Base-by-base conservation (phyloP, 257 asterid genomes). In the Jacaranda copaia region DNA sequence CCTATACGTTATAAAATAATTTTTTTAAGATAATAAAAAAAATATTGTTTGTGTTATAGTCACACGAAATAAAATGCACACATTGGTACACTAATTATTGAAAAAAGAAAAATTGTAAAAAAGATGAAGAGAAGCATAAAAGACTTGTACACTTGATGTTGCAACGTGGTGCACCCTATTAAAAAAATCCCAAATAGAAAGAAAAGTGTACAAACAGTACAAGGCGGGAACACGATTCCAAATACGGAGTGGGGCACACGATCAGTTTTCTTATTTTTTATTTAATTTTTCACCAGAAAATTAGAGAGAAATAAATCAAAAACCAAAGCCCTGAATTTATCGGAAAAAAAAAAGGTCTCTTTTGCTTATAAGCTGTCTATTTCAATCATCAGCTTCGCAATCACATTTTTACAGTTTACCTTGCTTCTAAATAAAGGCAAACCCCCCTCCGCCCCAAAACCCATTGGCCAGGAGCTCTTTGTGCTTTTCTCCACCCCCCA, bases 201-300 rank as follows among this genome's bases (percentile, higher is more conserved):
- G 8, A 57, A 38, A 77, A 71, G 43, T 60, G 6, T 64, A 62
- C 65, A 64, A 48, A 81, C 70, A 88, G 81, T 77, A 73, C 77
- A 83, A 77, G 91, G 96, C 96, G 94, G 94, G 94, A 89, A 90
- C 52, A 81, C 81, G 65, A 81, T 84, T 87, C 92, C 82, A 83
- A 60, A 58, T 68, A 68, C 60, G 59, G 45, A 63, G 86, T 55
- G 77, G 85, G 78, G 55, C 82, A 79, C 87, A 80, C 81, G 62
- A 60, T 12, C 38, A 25, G 74, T 16, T 32, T 56, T 69, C 38
- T 8, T 40, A 12, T 35, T 45, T 6, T 36, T 65, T 8, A 46
- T 63, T 13, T 32, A 6, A 42, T 5, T 38, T 35, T 35, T 3
- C 7, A 53, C 25, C 55, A 13, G n/a, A 19, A 39, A 58, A 49